Base-by-base conservation (phyloP, 768 basidiomycete genomes). In the Tylopilus felleus region DNA sequence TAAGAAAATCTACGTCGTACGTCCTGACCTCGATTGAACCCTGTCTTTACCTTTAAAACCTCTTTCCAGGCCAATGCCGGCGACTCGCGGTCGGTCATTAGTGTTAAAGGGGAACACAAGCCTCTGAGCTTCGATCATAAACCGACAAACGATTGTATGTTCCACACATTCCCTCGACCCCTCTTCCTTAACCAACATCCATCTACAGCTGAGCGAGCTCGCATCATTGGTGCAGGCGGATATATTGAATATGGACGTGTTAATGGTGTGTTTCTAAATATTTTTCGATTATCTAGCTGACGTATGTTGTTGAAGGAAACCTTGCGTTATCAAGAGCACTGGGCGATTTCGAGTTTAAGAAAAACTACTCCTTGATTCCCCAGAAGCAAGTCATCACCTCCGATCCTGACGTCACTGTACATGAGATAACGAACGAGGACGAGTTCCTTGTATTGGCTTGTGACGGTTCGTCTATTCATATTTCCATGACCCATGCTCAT, bases 311-410 rank as follows among this genome's bases (percentile, higher is more conserved):
- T 28, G 14, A 63, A 97, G 95, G 96, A 58, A 98, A 98, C 68
- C 84, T 99, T 52, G 96, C 97, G 0, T 74, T 98, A 36, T 95
- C 95, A 16, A 81, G 97, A 62, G 97, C 97, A 5, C 75, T 99
- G 25, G 97, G 97, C 51, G 97, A 99, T 70, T 98, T 99, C 69
- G 93, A 97, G 60, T 99, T 97, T 80, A 99, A 99, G 79, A 94
- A 96, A 75, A 96, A 95, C 67, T 82, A 82, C 46, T 72, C 80
- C 17, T 71, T 98, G 10, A 71, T 80, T 39, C 86, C 95, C 17
- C 96, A 98, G 73, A 81, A 83, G 47, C 97, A 99, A 72, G 86
- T 95, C 54, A 97, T 99, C 61, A 98, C 97, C 2, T 82, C 92
- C 36, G 83, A 99, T 69, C 97, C 97, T 21, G 97, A 99, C 53